phyloP scores from a whole-genome alignment of 1,284 basidiomycete species.

The Albatrellus sp. region DNA sequence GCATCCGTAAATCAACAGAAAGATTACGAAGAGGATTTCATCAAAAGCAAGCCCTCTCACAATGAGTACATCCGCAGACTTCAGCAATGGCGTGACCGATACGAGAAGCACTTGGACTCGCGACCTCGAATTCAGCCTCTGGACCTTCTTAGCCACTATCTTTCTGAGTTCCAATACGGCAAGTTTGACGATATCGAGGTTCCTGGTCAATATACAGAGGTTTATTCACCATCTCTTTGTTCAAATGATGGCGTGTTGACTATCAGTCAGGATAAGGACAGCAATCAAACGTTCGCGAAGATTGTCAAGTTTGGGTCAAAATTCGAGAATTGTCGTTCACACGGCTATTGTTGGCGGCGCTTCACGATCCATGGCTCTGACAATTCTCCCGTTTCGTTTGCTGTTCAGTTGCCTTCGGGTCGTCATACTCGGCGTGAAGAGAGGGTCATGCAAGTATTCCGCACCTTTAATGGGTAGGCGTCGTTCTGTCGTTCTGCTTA shows the following conservation, averaged over 20 bases:
- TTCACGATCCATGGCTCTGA: constrained; percentile 91
- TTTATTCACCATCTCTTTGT: constrained; percentile 19
- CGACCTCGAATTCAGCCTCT: constrained; percentile 81
- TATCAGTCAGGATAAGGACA: constrained; percentile 77
- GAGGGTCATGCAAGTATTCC: constrained; percentile 82
- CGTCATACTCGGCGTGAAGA: constrained; percentile 91
- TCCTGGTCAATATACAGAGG: constrained; percentile 96
- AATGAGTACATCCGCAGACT: constrained; percentile 85
- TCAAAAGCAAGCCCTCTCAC: constrained; percentile 70
- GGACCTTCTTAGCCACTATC: constrained; percentile 84
- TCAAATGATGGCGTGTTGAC: background rate
- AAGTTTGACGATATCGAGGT: constrained; percentile 99
- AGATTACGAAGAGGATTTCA: constrained; percentile 89
- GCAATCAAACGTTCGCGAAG: constrained; percentile 83
- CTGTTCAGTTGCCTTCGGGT: constrained; percentile 83
- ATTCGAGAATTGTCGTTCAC: constrained; percentile 80
- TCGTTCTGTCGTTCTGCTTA: background rate
- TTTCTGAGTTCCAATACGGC: constrained; percentile 96
- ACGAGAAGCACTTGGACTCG: constrained; percentile 77
- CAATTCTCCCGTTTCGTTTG: constrained; percentile 80
- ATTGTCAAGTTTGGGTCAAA: constrained; percentile 88
- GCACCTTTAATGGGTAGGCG: constrained; percentile 82
- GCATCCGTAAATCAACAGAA: constrained; percentile 31
- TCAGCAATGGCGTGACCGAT: constrained; percentile 89
- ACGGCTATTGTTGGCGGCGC: constrained; percentile 83